Evolutionary conservation across 257 asterid species (phyloP), one percentile per base, ranked within the genome.

Genomic region (Salvia rosmarinus): DNA sequence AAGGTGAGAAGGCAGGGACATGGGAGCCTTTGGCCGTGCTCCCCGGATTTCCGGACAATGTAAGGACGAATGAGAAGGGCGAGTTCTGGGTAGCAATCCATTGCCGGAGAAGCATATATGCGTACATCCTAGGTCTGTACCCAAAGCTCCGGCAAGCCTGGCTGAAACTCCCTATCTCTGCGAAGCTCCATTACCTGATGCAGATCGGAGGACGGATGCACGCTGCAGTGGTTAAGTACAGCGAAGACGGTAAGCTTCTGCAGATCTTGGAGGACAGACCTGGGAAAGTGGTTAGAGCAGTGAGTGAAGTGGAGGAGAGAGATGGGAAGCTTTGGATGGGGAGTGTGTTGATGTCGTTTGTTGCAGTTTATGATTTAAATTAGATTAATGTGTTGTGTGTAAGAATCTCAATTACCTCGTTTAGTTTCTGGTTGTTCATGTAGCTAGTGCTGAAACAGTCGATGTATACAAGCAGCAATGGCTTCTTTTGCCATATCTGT

Each of bases 261-360:
- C 71, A 79, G 72, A 80, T 90, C 50, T 54, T 94, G 75, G 97
- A 94, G 71, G 97, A 94, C 62, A 82, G 94, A 14, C 81, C 59
- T 44, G 97, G 98, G 6, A 94, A 89, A 80, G 96, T 91, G 23
- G 97, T 91, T 17, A 86, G 65, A 75, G 96, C 91, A 9, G 90
- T 83, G 0, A 94, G 98, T 35, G 96, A 94, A 83, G 97, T 87
- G 1, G 97, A 94, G 74, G 98, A 94, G 85, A 90, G 62, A 76
- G 95, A 89, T 42, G 96, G 98, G 61, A 88, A 87, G 84, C 96
- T 94, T 68, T 94, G 97, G 98, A 81, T 94, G 21, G 98, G 97
- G 32, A 94, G 96, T 32, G 98, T 94, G 47, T 75, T 94, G 83
- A 89, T 89, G 96, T 79, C 93, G 17, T 93, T 78, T 67, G 73